A percentile compares a stretch with the other conserved stretches of the same genome.
phyloP scores from a whole-genome alignment of 768 basidiomycete genomes.

The Leccinellum luteum region DNA sequence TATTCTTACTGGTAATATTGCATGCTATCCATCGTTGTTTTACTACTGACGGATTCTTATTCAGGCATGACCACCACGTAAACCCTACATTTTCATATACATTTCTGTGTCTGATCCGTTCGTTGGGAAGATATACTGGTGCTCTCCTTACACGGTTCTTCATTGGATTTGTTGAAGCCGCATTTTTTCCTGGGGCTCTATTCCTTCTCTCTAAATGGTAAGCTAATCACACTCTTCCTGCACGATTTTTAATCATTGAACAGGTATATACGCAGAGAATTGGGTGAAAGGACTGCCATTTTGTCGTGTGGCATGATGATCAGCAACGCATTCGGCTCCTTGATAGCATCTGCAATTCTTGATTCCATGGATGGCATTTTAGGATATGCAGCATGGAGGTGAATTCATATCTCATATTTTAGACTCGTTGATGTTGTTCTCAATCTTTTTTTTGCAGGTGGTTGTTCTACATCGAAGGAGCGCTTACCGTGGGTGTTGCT shows the following conservation, averaged over 20 bases:
- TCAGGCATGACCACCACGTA: slow-evolving; percentile 43
- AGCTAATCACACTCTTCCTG: slow-evolving; percentile 17
- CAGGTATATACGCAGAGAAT: slow-evolving; percentile 70
- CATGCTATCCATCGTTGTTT: background rate
- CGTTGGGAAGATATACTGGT: slow-evolving; percentile 52
- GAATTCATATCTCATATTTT: slow-evolving; percentile 14
- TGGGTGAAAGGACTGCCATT: slow-evolving; percentile 66
- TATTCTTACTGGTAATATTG: slow-evolving; percentile 44
- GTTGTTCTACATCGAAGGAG: slow-evolving; percentile 71
- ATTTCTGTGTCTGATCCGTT: slow-evolving; percentile 1
- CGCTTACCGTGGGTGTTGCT: slow-evolving; percentile 49
- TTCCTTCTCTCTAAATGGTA: slow-evolving; percentile 33
- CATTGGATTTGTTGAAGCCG: slow-evolving; percentile 72
- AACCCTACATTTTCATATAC: background rate
- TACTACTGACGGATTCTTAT: background rate
- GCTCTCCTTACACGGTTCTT: slow-evolving; percentile 70
- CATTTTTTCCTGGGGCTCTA: slow-evolving; percentile 69
- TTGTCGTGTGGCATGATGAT: slow-evolving; percentile 72
- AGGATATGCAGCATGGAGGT: slow-evolving; percentile 75
- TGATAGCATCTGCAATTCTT: slow-evolving; percentile 76
- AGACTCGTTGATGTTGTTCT: background rate
- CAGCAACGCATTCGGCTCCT: slow-evolving; percentile 77
- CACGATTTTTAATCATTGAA: slow-evolving; percentile 44
- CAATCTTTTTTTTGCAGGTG: slow-evolving; percentile 42
- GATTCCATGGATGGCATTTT: slow-evolving; percentile 65